Evolutionary conservation across 495 filamentous ascomycete genomes (phyloP), one percentile per base, ranked within the genome.

Genomic region (Zalerion maritima): DNA sequence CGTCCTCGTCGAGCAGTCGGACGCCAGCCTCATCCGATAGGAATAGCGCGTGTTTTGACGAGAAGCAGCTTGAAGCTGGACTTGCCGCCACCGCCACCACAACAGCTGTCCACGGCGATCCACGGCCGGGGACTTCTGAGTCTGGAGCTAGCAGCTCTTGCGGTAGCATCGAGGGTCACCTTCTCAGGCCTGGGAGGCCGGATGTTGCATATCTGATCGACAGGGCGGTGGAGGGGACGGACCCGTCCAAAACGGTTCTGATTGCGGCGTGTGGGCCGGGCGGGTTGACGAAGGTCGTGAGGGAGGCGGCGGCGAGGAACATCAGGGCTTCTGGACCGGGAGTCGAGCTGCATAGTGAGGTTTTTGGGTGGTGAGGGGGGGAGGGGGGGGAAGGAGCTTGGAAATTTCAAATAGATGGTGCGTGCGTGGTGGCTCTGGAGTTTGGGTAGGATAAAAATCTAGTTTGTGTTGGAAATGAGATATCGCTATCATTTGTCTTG

Each of bases 301-400:
- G 64, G n/a, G 54, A 67, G 9, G 60, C 59, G 1, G 58, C 59
- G n/a, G 64, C 64, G 11, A 45, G 45, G 20, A 54, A 55, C 36
- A 69, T 71, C 6, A 45, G 43, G 0, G 41, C 57, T 3, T 51
- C 54, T 8, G 66, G 67, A 4, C 61, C 66, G 3, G 60, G 51
- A 12, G 52, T 71, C 6, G 64, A 69, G 41, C 43, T 69, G 29
- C 59, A 67, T 43, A 64, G 57, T 34, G 64, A 69, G 42, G 55
- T 67, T 46, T 73, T 73, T 43, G 64, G 60, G 3, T 71, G 60
- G 60, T 68, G 37, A 42, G n/a, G n/a, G n/a, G n/a, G n/a, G n/a
- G n/a, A n/a, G n/a, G n/a, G n/a, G n/a, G n/a, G n/a, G n/a, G n/a
- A n/a, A n/a, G n/a, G n/a, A n/a, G n/a, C n/a, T n/a, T n/a, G n/a